Conservation (phyloP, 2,329 filamentous ascomycete genomes). For the Aurifilum marmelostoma region DNA sequence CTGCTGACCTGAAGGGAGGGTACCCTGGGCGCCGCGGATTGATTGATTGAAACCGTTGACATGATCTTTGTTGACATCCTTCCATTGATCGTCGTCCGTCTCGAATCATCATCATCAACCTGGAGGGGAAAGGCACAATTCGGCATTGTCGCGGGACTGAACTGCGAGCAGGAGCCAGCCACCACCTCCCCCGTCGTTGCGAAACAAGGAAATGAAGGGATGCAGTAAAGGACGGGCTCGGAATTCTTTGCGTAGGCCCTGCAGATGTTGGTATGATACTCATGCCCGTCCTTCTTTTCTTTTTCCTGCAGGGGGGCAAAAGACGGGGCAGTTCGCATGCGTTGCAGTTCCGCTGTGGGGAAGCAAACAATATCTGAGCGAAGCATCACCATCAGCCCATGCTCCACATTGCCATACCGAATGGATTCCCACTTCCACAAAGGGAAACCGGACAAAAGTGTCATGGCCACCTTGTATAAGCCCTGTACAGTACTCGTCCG, state of each 20-base stretch:
- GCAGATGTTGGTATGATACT: not conserved
- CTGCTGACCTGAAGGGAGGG: not conserved
- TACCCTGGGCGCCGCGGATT: not conserved
- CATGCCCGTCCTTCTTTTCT: not conserved
- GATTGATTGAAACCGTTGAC: not conserved
- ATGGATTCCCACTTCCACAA: not conserved
- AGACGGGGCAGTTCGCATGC: not conserved
- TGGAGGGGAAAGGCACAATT: not conserved
- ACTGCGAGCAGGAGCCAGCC: not conserved
- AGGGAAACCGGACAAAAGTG: not conserved
- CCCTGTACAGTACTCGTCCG: not conserved
- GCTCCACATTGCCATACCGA: not conserved
- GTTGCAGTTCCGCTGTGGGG: conserved; percentile 11
- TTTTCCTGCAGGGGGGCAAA: no score
- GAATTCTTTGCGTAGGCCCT: not conserved
- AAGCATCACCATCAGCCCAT: not conserved
- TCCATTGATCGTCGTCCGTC: not conserved
- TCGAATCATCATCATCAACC: not conserved
- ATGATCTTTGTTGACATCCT: not conserved
- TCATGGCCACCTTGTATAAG: not conserved
- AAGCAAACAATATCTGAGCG: not conserved
- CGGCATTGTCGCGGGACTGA: not conserved
- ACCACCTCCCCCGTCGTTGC: no score
- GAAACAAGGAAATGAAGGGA: conserved; percentile 13
- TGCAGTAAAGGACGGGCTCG: not conserved